phyloP scores from a whole-genome alignment of 108 stramenopile species.

The Nannochloropsis granulata region DNA sequence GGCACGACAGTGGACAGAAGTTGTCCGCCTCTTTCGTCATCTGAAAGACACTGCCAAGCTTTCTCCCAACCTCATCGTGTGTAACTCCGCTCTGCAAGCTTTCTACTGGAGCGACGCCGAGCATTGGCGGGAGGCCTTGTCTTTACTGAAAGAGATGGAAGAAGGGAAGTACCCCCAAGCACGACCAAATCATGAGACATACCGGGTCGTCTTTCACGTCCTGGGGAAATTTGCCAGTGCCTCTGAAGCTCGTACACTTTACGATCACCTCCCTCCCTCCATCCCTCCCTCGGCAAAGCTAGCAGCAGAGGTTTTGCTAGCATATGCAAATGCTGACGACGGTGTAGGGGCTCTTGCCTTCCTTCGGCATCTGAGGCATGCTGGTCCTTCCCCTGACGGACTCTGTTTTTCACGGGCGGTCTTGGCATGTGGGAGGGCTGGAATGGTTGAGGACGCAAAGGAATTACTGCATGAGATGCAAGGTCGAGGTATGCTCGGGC shows the following conservation, averaged over 20 bases:
- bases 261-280: neutral
- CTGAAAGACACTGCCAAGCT: neutral
- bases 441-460: neutral
- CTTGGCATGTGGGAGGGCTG: neutral
- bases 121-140: neutral
- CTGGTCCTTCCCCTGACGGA: neutral
- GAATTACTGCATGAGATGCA: neutral
- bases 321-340: neutral
- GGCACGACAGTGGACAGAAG: neutral
- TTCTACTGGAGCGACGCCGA: neutral
- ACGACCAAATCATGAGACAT: neutral
- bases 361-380: neutral
- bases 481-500: neutral
- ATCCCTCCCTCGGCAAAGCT: neutral
- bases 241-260: neutral
- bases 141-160: neutral
- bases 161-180: neutral
- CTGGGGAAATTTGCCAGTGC: neutral
- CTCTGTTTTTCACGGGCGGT: neutral
- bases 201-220: neutral
- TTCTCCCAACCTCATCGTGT: neutral
- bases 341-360: neutral
- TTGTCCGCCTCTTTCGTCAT: neutral
- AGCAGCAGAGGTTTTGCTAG: neutral
- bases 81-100: neutral